Evolutionary conservation across 352 stramenopile species (phyloP), one percentile per base, ranked within the genome.

Genomic region (Stramenopiles sp.): DNA sequence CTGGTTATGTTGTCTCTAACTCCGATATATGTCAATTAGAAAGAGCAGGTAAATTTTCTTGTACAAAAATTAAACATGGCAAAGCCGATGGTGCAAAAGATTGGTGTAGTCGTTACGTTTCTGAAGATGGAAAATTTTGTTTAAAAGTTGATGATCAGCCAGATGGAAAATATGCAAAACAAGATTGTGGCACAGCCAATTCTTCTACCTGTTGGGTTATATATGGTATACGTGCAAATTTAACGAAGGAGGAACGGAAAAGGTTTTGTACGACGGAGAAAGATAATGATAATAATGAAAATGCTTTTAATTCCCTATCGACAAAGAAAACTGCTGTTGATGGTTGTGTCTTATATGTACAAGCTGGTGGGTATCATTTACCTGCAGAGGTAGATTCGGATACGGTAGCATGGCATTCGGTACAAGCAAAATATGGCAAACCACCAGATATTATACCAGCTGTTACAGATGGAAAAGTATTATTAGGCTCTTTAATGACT

Each of bases 401-500:
- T 27, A 69, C 53, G 20, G 53, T 69, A 20, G 20, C 20, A 27
- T 69, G 53, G 53, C 20, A 23, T 20, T 20, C 53, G 53, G 53
- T 27, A 27, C 53, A 69, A 23, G 53, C 53, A 23, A 20, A 23
- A 20, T 20, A 69, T 69, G 53, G 53, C 20, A 69, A 69, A 23
- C 53, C 53, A 20, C 53, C 53, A 27, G 53, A 69, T 27, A 27
- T 69, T 23, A 27, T 69, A 27, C 53, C 53, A 69, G 53, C 81
- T 73, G 82, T 63, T 6, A 0, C 33, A 0, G 63, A 82, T 38
- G 80, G 80, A 33, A 80, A 73, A 20, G 53, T 81, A 0, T 73
- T 84, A 53, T 79, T 83, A 30, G 81, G 81, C 43, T 27, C 77
- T 13, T 63, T 84, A 63, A 80, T 83, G 78, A 81, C 80, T 43